These are phyloP conservation scores for Gossypium rotundifolium DNA, from an alignment of 345 rosid genomes.

Conservation along the genomic window DNA sequence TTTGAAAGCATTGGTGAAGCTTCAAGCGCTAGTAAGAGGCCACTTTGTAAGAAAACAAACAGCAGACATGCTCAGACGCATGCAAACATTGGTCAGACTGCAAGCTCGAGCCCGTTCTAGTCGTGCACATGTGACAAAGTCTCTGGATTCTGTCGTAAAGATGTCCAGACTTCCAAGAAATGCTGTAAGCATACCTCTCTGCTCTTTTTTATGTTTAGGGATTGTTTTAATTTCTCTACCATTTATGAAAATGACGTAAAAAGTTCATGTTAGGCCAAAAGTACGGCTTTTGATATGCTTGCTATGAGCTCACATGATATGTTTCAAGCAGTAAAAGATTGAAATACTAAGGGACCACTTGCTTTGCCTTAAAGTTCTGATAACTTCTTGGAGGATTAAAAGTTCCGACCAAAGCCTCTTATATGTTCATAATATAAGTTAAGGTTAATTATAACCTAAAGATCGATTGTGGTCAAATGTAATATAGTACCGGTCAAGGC, in stretches of 20 bases:
- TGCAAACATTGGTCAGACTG: slow-evolving; percentile 71
- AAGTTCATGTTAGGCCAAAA: background rate
- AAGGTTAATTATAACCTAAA: background rate
- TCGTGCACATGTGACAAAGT: slow-evolving; percentile 48
- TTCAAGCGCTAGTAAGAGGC: slow-evolving; percentile 92
- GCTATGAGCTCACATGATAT: background rate
- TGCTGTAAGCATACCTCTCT: slow-evolving; percentile 31
- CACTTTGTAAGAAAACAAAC: slow-evolving; percentile 87
- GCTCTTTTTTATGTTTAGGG: background rate
- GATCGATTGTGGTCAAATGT: background rate
- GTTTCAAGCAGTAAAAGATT: background rate
- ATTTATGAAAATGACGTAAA: background rate
- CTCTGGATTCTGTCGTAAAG: slow-evolving; percentile 45
- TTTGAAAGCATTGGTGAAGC: slow-evolving; percentile 84
- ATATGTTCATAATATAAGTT: background rate
- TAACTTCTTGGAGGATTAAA: background rate
- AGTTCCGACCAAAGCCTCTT: too few species aligned
- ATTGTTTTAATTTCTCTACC: background rate
- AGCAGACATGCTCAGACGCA: slow-evolving; percentile 68
- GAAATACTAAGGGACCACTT: slow-evolving; percentile 7
- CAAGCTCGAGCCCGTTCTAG: slow-evolving; percentile 74
- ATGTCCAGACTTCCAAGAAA: slow-evolving; percentile 33
- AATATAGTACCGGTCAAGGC: background rate
- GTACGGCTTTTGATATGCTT: background rate
- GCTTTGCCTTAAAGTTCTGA: background rate